These are phyloP conservation scores for Hawksworthiomyces lignivorus DNA, from an alignment of 2,329 filamentous ascomycete species.

Conservation along the genomic window DNA sequence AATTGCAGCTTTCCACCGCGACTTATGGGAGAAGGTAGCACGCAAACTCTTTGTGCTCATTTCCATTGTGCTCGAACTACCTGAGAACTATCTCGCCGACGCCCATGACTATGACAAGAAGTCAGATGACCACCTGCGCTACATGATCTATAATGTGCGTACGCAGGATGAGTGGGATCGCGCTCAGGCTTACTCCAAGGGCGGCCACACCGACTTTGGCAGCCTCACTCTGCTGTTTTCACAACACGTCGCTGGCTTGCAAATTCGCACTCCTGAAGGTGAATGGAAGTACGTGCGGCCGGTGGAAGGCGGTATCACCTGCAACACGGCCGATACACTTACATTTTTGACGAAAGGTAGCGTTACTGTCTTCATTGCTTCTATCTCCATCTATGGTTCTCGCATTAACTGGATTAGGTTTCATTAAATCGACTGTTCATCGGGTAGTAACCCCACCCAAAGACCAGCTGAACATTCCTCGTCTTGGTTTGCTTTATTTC, in stretches of 20 bases:
- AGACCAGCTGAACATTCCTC: conserved; percentile 36
- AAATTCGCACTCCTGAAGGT: conserved; percentile 58
- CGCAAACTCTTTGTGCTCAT: conserved; percentile 15
- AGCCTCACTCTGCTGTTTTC: conserved; percentile 68
- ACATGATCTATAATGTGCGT: conserved; percentile 43
- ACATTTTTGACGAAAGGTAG: conserved; percentile 20
- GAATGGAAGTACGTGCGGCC: conserved; percentile 42
- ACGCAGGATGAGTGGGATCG: conserved; percentile 29
- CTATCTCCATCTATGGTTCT: conserved; percentile 8
- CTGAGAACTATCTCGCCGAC: conserved; percentile 42
- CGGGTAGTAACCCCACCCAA: conserved; percentile 20
- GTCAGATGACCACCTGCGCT: conserved; percentile 46
- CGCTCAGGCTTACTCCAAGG: conserved; percentile 27
- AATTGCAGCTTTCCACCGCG: conserved; percentile 34
- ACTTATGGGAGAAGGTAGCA: conserved; percentile 20
- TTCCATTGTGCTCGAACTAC: conserved; percentile 42
- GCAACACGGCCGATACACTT: conserved; percentile 31
- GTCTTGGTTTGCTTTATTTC: conserved; percentile 44
- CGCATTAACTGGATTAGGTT: not conserved
- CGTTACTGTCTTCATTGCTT: not conserved
- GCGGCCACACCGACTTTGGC: conserved; percentile 84
- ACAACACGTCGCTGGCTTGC: conserved; percentile 73
- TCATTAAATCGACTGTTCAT: conserved; percentile 18
- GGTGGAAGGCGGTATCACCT: conserved; percentile 33
- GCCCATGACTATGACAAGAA: conserved; percentile 42